Conservation (phyloP, 2,329 filamentous ascomycete genomes). For the Pseudocercospora pini-densiflorae region DNA sequence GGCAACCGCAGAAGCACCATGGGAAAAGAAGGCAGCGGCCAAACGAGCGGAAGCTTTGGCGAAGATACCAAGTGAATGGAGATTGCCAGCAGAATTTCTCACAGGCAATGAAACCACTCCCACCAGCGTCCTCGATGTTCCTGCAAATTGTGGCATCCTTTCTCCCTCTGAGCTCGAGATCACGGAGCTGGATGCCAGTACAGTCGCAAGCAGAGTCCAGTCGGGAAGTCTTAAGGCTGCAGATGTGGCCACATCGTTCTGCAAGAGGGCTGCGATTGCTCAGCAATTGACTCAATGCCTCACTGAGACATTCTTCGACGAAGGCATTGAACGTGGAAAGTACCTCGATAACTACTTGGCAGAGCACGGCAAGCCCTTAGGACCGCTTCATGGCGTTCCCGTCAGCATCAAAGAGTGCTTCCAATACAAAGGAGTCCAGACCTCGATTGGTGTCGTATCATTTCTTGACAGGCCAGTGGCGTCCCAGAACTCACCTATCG, state of each 20-base stretch:
- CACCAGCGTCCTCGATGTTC: conserved; percentile 53
- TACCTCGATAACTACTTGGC: conserved; percentile 32
- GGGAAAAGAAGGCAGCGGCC: conserved; percentile 16
- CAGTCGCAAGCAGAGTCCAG: conserved; percentile 43
- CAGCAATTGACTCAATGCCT: conserved; percentile 38
- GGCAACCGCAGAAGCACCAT: background rate
- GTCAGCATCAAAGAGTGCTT: conserved; percentile 66
- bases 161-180: conserved; percentile 56
- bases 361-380: conserved; percentile 25
- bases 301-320: conserved; percentile 51
- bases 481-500: conserved; percentile 40
- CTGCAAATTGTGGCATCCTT: conserved; percentile 58
- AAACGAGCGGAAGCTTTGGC: conserved; percentile 19
- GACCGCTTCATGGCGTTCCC: conserved; percentile 55
- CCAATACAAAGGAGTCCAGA: conserved; percentile 61
- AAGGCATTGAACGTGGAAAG: conserved; percentile 31
- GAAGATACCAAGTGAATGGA: conserved; percentile 24
- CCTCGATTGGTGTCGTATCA: conserved; percentile 62
- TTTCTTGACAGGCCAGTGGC: conserved; percentile 40
- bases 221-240: conserved; percentile 27
- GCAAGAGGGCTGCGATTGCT: conserved; percentile 51
- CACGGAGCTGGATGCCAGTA: conserved; percentile 58
- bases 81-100: conserved; percentile 22
- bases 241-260: conserved; percentile 45
- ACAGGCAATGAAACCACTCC: conserved; percentile 22